Evolutionary conservation across 108 stramenopile species (phyloP), one percentile per base, ranked within the genome.

Genomic region (Nannochloropsis salina): DNA sequence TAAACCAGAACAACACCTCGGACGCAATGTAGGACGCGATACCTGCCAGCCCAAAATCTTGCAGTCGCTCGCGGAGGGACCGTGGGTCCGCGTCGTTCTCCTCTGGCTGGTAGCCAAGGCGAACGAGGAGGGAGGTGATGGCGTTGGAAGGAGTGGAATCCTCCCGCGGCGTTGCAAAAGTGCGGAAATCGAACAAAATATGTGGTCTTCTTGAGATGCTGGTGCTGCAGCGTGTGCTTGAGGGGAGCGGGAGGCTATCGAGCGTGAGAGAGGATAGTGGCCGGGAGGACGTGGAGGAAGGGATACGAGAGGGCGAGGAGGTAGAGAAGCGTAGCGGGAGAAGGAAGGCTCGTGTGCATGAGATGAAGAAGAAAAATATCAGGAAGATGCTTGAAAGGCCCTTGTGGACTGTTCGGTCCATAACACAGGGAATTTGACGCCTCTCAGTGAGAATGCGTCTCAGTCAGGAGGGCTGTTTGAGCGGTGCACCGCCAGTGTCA

Each of bases 1-100:
- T 74, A n/a, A 74, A 74, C 61, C 61, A 74, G n/a, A 74, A 74
- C 61, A 74, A n/a, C 2, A 74, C 61, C 61, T 74, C 61, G 0
- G 61, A 74, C 61, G 61, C 61, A 74, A 74, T 74, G 8, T 74
- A 74, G 61, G 61, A 74, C 20, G n/a, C 61, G 2, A 74, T 2
- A n/a, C 61, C 61, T n/a, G 61, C 61, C 20, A 74, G 61, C n/a
- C 61, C 61, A 74, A 74, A 74, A n/a, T 74, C 61, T 8, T 74
- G 15, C 5, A 74, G 61, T 74, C n/a, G 15, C 6, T 74, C 61
- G n/a, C 61, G 61, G 8, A 74, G 61, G 20, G 61, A n/a, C 15
- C 61, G 61, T n/a, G 61, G 61, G 61, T 74, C 61, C n/a, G 15
- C 61, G 20, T 15, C 61, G 61, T 15, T 8, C 20, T 15, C n/a